Base-by-base conservation (phyloP, 2,329 filamentous ascomycete species). In the Fusarium tupiense region DNA sequence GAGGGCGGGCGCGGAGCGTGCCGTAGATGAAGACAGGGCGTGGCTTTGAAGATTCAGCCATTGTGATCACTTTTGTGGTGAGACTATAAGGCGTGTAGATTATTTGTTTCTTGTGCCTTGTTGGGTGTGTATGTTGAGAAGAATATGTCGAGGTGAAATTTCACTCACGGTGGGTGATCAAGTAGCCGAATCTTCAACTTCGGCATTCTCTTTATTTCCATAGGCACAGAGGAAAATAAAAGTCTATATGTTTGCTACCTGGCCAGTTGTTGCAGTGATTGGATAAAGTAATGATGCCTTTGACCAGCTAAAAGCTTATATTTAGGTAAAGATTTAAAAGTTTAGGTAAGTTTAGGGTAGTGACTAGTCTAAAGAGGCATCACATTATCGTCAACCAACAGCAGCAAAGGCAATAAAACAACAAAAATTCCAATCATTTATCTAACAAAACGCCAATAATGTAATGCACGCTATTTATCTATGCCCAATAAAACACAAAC, bases 381-480 rank as follows among this genome's bases (percentile, higher is more conserved):
- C 4, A 11, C 26, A 29, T 49, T 26, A n/a, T 12, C 26, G 1
- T 12, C 26, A 29, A 29, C 8, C 5, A 46, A 46, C 2, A 16
- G 7, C 13, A 31, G 3, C 5, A 50, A 13, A 19, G 20, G 7
- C 29, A n/a, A 31, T 33, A 9, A 5, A 16, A 3, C 9, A 50
- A 19, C n/a, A 20, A 53, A 20, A 37, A 56, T 0, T n/a, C 16
- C 35, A 40, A 54, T 22, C 52, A 40, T 41, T 29, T 19, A 40
- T 29, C 33, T 35, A 35, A 7, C 14, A n/a, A 29, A 56, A 57
- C 53, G 31, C 53, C 26, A 20, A 24, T 33, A 71, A 71, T 71
- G 61, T 31, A 71, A 71, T 71, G 66, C 71, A 73, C 69, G 69
- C 69, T 72, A 46, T 66, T 29, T 43, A 46, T 66, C 35, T 47